Evolutionary conservation across 768 basidiomycete species (phyloP), one percentile per base, ranked within the genome.

Genomic region (Paxillus rubicundulus): DNA sequence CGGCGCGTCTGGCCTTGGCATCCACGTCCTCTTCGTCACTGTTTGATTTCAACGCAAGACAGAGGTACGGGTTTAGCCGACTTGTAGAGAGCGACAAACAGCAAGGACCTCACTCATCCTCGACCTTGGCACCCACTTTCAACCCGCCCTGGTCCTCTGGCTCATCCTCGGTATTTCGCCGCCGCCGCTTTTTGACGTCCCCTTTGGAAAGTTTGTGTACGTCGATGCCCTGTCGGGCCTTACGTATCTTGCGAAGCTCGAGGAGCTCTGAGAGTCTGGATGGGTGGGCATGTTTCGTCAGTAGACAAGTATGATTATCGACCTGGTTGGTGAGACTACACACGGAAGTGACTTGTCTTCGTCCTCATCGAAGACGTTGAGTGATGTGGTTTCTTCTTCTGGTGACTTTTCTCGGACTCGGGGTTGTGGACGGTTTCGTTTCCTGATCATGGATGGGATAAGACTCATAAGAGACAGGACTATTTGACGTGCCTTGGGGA

Each of bases 171-270:
- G 71, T 63, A 14, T 70, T 71, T 45, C 77, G 73, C 64, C 84
- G 83, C 64, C 79, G 80, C 73, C 81, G 87, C 76, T 82, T 87
- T 73, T 82, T 86, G 9, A 67, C 77, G 62, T 92, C 93, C 0
- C 95, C 96, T 56, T 87, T 85, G 66, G 86, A 91, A 13, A 99
- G 74, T 64, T 87, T 94, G 44, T 83, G 76, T 1, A 83, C 80
- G 59, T 97, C 93, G 46, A 98, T 97, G 2, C 95, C 96, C 63
- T 85, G 81, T 50, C 89, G 75, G 28, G 80, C 65, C 62, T 81
- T 84, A 47, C 84, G 79, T 24, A 95, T 72, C 64, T 86, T 92
- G 41, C 92, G 80, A 24, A 97, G 72, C 57, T 93, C 88, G 38
- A 96, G 81, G 16, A 98, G 78, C 48, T 96, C 92, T 57, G 88